These are phyloP conservation scores for Elymus sibiricus DNA, from an alignment of 176 grass and related monocot genomes.

Conservation along the genomic window DNA sequence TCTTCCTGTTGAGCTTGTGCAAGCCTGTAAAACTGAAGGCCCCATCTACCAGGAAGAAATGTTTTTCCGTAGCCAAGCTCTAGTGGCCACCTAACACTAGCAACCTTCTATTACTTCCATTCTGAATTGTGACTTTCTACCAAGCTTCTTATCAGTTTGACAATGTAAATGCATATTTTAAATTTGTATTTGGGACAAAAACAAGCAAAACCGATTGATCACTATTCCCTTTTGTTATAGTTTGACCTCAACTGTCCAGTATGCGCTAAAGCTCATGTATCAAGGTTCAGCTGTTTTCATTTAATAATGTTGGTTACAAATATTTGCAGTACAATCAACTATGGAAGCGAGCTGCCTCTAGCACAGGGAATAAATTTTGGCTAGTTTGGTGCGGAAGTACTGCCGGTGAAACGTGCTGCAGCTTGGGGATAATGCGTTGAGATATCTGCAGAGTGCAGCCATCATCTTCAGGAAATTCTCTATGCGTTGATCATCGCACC, in stretches of 20 bases:
- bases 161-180: neutral
- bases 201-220: neutral
- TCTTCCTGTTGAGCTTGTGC: neutral
- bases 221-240: neutral
- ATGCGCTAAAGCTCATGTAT: neutral
- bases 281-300: neutral
- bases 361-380: constrained; percentile 97
- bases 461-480: neutral
- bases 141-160: neutral
- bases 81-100: neutral
- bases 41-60: neutral
- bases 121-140: neutral
- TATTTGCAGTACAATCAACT: constrained; percentile 92
- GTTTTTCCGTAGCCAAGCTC: neutral
- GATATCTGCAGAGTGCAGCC: neutral
- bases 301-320: neutral
- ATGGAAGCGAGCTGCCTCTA: constrained; percentile 91
- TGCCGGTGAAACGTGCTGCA: neutral
- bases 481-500: neutral
- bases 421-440: neutral
- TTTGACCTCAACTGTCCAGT: neutral
- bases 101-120: neutral
- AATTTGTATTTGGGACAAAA: neutral
- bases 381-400: constrained; percentile 6
- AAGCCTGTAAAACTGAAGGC: neutral